Conservation (phyloP, 495 filamentous ascomycete species). For the Penicillium argentinense region DNA sequence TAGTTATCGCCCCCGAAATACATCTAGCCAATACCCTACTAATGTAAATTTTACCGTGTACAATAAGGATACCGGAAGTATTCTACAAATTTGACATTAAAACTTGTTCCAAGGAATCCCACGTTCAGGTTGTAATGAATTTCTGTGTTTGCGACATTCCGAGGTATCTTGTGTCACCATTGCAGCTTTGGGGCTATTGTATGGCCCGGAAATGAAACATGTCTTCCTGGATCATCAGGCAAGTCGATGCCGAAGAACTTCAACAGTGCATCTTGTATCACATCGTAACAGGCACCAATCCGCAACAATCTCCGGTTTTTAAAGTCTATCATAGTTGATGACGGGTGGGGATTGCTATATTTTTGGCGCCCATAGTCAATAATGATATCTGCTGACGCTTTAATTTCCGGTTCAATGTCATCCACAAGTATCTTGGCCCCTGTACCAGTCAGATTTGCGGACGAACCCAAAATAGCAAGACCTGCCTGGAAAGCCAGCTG, state of each 20-base stretch:
- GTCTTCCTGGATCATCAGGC: constrained; percentile 23
- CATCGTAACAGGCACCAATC: constrained; percentile 33
- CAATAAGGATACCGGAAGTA: no score
- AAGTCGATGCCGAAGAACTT: constrained; percentile 21
- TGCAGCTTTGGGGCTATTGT: no score
- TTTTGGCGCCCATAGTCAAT: constrained; percentile 31
- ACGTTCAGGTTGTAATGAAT: no score
- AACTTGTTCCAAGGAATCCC: no score
- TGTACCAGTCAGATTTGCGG: constrained; percentile 26
- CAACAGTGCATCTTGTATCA: constrained; percentile 27
- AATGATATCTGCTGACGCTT: constrained; percentile 24
- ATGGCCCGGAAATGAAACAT: constrained; percentile 15
- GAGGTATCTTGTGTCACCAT: neutral
- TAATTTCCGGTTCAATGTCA: constrained; percentile 32
- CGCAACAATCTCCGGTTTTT: constrained; percentile 22
- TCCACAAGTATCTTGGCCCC: constrained; percentile 29
- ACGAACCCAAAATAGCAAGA: constrained; percentile 24
- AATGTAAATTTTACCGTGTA: no score
- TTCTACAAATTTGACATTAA: no score
- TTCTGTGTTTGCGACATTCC: no score
- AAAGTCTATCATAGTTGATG: constrained; percentile 37
- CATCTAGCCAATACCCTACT: no score
- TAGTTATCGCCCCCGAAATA: no score
- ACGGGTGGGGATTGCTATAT: constrained; percentile 22
- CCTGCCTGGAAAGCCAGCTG: constrained; percentile 14